Base-by-base conservation (phyloP, 2,329 filamentous ascomycete species). In the Gyromitra esculenta region DNA sequence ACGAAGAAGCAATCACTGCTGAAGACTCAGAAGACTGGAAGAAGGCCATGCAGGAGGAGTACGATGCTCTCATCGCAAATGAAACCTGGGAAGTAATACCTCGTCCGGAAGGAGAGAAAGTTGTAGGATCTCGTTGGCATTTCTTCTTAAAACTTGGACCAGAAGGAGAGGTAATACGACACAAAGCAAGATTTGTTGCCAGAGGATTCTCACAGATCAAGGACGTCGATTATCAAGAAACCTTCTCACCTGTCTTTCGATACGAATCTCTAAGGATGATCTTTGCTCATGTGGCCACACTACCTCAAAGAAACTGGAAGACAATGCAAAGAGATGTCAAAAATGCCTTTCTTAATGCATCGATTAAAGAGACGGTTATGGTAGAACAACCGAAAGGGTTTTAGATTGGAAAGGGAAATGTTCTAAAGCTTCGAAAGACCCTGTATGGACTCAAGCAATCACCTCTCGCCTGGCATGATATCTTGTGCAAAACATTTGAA, bases 121-220 rank as follows among this genome's bases (percentile, higher is more conserved):
- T 45, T 0, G 45, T 66, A 0, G 21, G 21, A 2, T 48, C 35
- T 15, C 8, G 45, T 0, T 72, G 68, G 68, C 1, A 37, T 0
- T 72, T 18, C 6, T 0, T 5, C 0, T 1, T 48, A 0, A 70
- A 70, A 8, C n/a, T 43, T 0, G 37, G n/a, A 1, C 18, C 59
- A 7, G 39, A 45, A 13, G 39, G 59, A 15, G 11, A 56, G 0
- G 45, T 52, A 2, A 6, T 11, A 0, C 0, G 18, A 1, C 35
- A 63, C 18, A 66, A 72, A 2, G 68, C 59, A 1, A n/a, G 41
- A 0, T 43, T 72, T 7, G 57, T 72, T 0, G 56, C 68, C 4
- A 31, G 48, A 18, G 68, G 68, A 0, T 59, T 48, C 3, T 41
- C 43, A 15, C 68, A 73, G 11, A 1, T 65, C 0, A 2, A 41